These are phyloP conservation scores for Cyclostephanos tholiformis DNA, from an alignment of 108 stramenopile species.

Conservation along the genomic window DNA sequence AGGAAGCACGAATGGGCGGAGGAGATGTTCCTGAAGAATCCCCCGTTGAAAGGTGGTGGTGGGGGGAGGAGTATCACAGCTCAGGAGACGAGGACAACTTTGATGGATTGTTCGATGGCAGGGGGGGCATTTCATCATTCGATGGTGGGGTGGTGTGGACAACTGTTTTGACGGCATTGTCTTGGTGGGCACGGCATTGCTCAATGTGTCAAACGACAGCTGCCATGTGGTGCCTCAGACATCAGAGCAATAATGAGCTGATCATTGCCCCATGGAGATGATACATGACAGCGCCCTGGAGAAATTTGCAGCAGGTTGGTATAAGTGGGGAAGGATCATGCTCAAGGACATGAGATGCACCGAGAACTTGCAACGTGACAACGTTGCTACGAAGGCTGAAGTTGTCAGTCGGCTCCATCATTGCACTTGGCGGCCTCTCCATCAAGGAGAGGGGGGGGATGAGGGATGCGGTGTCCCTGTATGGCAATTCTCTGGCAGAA, in stretches of 20 bases:
- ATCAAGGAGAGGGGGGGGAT: conserved; percentile 19
- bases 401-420: not conserved
- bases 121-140: not conserved
- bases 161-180: conserved; percentile 89
- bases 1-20: not conserved
- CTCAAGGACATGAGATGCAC: conserved; percentile 72
- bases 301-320: conserved; percentile 83
- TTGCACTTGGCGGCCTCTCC: conserved; percentile 11
- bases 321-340: conserved; percentile 69
- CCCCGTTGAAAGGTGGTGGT: conserved; percentile 1
- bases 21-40: conserved; percentile 42
- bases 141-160: conserved; percentile 57
- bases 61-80: conserved; percentile 31
- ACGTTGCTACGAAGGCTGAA: conserved; percentile 61
- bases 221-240: conserved; percentile 85
- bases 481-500: conserved; percentile 63
- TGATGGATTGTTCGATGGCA: conserved; percentile 10
- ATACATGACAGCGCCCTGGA: conserved; percentile 75
- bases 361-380: conserved; percentile 66
- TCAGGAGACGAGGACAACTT: conserved; percentile 53
- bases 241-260: conserved; percentile 88
- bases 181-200: conserved; percentile 74
- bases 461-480: conserved; percentile 23
- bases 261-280: conserved; percentile 80
- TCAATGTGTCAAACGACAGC: conserved; percentile 53